Evolutionary conservation across 208 protist species (phyloP).

Genomic region (Acanthamoeba castellanii): DNA sequence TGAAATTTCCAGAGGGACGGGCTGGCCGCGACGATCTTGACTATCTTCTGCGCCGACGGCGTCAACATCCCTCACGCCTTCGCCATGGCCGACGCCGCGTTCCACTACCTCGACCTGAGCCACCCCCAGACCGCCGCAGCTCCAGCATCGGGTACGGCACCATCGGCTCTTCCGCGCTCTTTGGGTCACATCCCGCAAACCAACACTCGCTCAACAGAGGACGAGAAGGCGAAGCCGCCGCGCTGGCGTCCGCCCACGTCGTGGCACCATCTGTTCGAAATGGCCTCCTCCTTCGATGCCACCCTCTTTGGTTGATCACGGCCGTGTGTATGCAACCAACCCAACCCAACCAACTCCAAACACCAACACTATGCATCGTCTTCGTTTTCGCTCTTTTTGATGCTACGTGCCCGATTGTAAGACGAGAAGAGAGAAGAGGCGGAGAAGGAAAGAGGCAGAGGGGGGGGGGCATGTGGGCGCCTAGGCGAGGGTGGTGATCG

Average conservation of each 20-base stretch:
- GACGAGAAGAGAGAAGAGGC: too few relatives aligned
- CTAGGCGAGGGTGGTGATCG: not conserved
- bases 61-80: conserved; percentile 23
- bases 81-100: conserved; percentile 25
- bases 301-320: conserved; percentile 13
- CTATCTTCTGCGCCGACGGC: conserved; percentile 52
- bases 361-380: not conserved
- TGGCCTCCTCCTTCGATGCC: not conserved
- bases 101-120: conserved; percentile 39
- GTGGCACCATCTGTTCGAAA: conserved; percentile 17
- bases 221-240: not conserved
- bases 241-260: conserved; percentile 12
- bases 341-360: too few relatives aligned
- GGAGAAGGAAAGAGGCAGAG: too few relatives aligned
- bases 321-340: too few relatives aligned
- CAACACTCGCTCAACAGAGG: not conserved
- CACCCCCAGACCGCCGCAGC: not conserved
- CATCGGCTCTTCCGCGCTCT: not conserved
- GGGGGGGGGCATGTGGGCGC: not conserved
- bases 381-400: not conserved
- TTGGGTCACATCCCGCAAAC: not conserved
- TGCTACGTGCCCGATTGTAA: too few relatives aligned
- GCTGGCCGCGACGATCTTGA: not conserved
- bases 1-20: not conserved
- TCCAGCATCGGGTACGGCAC: not conserved